Evolutionary conservation across 208 protist species (phyloP), one percentile per base, ranked within the genome.

Genomic region (Leishmania tropica): DNA sequence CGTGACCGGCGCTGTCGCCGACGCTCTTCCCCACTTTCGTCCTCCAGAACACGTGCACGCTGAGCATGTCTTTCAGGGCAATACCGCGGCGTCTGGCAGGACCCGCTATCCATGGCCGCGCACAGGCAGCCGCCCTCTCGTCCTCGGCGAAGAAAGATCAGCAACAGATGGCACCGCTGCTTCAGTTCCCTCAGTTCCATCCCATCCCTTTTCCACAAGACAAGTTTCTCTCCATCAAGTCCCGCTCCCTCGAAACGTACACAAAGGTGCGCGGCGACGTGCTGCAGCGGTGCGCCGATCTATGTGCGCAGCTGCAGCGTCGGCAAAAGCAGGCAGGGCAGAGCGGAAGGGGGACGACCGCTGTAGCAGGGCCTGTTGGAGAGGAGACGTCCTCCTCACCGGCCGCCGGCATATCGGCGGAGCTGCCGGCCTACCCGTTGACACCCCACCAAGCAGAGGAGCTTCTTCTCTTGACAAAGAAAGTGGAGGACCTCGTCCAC

Each of bases 201-300:
- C 90, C 93, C 28, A 68, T 87, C 15, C 84, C 83, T 0, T 96
- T 95, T 53, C 83, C 83, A 64, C 84, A 89, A 31, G 93, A 93
- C 45, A 96, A 95, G 75, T 96, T 95, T 78, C 88, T 96, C 47
- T 95, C 93, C 17, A 91, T 96, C 65, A 91, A 94, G 73, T 92
- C 81, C 15, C 90, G 93, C 53, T 89, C 86, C 0, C 76, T 87
- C 5, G 91, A 93, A 28, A 85, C 62, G 28, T 95, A 90, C 70
- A 85, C 91, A 51, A 83, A 86, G 37, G 68, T 84, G n/a, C 90
- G 87, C 31, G 51, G 83, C n/a, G 87, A 90, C 48, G 75, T 94
- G 35, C 76, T 94, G 24, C 76, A 84, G 79, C 85, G 90, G 2
- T 79, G 81, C 37, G 82, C 80, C 11, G 80, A 91, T 68, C 68